Evolutionary conservation across 1,284 basidiomycete species (phyloP).

Genomic region (Boletus semigastroideus): DNA sequence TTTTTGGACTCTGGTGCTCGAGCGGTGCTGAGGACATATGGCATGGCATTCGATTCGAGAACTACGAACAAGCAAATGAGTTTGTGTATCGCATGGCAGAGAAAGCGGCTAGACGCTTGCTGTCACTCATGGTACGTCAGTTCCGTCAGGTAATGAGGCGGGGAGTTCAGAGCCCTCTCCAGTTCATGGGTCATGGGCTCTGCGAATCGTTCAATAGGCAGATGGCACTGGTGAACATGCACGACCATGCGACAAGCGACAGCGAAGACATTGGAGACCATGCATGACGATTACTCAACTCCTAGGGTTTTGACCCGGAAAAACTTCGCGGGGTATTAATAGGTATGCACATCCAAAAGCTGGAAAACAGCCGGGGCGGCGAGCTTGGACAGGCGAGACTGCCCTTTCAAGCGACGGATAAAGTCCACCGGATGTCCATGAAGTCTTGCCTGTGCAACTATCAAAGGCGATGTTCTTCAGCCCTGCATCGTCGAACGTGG

Average conservation of each 20-base stretch:
- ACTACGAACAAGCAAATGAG: constrained; percentile 73
- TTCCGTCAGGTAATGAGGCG: neutral
- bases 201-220: constrained; percentile 87
- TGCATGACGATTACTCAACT: constrained; percentile 74
- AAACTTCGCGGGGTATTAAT: constrained; percentile 96
- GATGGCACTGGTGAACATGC: constrained; percentile 52
- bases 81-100: constrained; percentile 76
- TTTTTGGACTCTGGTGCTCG: neutral
- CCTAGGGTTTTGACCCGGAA: constrained; percentile 75
- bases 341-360: constrained; percentile 89
- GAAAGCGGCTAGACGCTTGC: constrained; percentile 71
- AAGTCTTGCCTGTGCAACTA: constrained; percentile 34
- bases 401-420: constrained; percentile 45
- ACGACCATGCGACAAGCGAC: constrained; percentile 74
- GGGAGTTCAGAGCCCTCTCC: constrained; percentile 6
- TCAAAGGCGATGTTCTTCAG: constrained; percentile 43
- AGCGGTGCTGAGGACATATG: constrained; percentile 31
- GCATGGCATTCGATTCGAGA: constrained; percentile 95
- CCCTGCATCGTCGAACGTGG: constrained; percentile 48
- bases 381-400: constrained; percentile 50
- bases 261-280: constrained; percentile 70
- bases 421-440: constrained; percentile 34
- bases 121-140: constrained; percentile 77
- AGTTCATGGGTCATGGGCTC: constrained; percentile 92
- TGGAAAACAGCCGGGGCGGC: constrained; percentile 50